These are phyloP conservation scores for Acacia melanoxylon DNA, from an alignment of 306 rosid species.

Conservation along the genomic window DNA sequence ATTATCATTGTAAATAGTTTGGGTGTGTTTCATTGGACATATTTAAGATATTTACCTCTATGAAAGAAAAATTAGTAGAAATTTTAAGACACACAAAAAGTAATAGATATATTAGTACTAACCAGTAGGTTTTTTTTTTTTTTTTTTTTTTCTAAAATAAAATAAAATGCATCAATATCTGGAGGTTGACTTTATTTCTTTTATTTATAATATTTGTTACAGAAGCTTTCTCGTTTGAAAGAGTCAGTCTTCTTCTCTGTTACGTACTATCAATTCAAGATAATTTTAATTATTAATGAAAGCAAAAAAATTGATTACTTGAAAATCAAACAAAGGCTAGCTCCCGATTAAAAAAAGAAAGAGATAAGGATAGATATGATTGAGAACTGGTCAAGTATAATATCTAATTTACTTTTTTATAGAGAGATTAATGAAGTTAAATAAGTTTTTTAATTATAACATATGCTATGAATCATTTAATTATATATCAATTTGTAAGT, in stretches of 20 bases:
- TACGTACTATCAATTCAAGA: not conserved
- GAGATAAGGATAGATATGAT: not conserved
- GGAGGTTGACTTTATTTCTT: not conserved
- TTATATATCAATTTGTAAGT: too few relatives aligned
- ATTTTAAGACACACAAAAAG: not conserved
- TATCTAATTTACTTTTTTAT: too few relatives aligned
- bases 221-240: not conserved
- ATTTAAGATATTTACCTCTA: too few relatives aligned
- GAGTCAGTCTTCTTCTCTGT: not conserved
- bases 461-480: too few relatives aligned
- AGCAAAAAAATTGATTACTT: not conserved
- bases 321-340: not conserved
- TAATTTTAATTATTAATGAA: not conserved
- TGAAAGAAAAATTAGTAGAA: not conserved
- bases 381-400: not conserved
- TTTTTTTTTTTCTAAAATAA: too few relatives aligned
- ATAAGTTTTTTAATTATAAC: too few relatives aligned
- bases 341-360: too few relatives aligned
- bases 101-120: not conserved
- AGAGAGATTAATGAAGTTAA: too few relatives aligned
- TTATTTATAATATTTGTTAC: not conserved
- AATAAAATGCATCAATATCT: not conserved
- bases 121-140: not conserved
- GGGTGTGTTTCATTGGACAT: too few relatives aligned
- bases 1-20: too few relatives aligned